phyloP scores from a whole-genome alignment of 441 rosid genomes.

The Viola pubescens region DNA sequence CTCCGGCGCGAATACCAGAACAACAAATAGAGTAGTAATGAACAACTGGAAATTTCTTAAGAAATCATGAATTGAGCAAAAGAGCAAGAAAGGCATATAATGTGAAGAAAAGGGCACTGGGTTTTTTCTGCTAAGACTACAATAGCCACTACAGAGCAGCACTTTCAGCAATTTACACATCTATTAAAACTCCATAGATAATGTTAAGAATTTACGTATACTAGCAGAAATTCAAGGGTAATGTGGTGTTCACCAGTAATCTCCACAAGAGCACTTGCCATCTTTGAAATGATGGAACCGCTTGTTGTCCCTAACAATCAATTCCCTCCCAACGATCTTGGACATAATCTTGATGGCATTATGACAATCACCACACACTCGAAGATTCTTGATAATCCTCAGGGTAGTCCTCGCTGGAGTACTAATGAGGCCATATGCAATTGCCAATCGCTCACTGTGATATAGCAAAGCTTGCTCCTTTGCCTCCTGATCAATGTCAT shows the following conservation, averaged over 20 bases:
- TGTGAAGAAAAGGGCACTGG: not conserved
- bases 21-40: too few species aligned
- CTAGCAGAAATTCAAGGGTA: not conserved
- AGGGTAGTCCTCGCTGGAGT: slow-evolving; percentile 40
- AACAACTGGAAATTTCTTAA: too few species aligned
- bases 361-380: slow-evolving; percentile 49
- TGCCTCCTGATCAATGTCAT: slow-evolving; percentile 82
- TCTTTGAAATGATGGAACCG: slow-evolving; percentile 70
- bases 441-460: slow-evolving; percentile 73
- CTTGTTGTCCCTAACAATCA: slow-evolving; percentile 68
- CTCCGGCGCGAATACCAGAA: too few species aligned
- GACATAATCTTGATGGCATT: slow-evolving; percentile 38
- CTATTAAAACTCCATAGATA: not conserved
- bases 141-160: not conserved
- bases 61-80: too few species aligned
- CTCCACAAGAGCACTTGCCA: slow-evolving; percentile 80
- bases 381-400: slow-evolving; percentile 49
- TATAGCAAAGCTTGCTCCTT: slow-evolving; percentile 80
- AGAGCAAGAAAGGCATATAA: too few species aligned
- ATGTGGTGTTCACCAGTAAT: slow-evolving; percentile 53
- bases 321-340: slow-evolving; percentile 32
- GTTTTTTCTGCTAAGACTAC: too few species aligned
- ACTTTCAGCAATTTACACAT: not conserved
- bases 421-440: slow-evolving; percentile 46
- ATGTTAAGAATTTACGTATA: not conserved